These are phyloP conservation scores for Macaranga tanarius DNA, from an alignment of 441 rosid genomes.

Conservation along the genomic window DNA sequence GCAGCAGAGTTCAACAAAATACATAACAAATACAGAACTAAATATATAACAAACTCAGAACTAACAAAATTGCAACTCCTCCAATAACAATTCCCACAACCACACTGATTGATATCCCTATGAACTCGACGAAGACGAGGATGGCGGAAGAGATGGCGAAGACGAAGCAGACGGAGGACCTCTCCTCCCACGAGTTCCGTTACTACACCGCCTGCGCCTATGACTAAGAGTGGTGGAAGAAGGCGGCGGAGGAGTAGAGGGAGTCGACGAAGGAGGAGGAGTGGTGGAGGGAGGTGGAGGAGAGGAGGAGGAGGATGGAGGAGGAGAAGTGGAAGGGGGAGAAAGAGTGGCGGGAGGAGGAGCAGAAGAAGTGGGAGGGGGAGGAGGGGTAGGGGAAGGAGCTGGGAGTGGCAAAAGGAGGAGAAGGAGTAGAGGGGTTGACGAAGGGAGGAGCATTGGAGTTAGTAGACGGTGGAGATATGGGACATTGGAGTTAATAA, in stretches of 20 bases:
- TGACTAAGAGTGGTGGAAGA: constrained; percentile 21
- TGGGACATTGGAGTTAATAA: too few species aligned
- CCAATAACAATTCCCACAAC: constrained; percentile 79
- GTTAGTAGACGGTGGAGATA: constrained; percentile 45
- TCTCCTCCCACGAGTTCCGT: too few species aligned
- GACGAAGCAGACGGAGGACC: constrained; percentile 35
- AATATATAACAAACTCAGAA: constrained; percentile 45
- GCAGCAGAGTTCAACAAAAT: too few species aligned
- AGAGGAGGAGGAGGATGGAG: constrained; percentile 18
- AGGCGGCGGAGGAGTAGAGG: constrained; percentile 29
- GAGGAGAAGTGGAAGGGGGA: constrained; percentile 35
- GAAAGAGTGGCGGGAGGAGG: constrained; percentile 33
- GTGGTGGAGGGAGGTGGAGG: constrained; percentile 30
- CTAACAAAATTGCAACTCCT: constrained; percentile 56
- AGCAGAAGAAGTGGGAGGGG: constrained; percentile 24
- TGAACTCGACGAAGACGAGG: constrained; percentile 24
- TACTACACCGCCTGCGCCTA: too few species aligned
- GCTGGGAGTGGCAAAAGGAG: constrained; percentile 35
- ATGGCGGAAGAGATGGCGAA: constrained; percentile 7
- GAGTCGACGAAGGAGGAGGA: constrained; percentile 26
- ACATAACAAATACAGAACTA: too few species aligned
- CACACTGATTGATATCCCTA: constrained; percentile 47
- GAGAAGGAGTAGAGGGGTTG: constrained; percentile 29
- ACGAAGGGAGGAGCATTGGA: constrained; percentile 28
- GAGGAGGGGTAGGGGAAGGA: constrained; percentile 22